Base-by-base conservation (phyloP, 441 rosid genomes). In the Eutrema salsugineum region DNA sequence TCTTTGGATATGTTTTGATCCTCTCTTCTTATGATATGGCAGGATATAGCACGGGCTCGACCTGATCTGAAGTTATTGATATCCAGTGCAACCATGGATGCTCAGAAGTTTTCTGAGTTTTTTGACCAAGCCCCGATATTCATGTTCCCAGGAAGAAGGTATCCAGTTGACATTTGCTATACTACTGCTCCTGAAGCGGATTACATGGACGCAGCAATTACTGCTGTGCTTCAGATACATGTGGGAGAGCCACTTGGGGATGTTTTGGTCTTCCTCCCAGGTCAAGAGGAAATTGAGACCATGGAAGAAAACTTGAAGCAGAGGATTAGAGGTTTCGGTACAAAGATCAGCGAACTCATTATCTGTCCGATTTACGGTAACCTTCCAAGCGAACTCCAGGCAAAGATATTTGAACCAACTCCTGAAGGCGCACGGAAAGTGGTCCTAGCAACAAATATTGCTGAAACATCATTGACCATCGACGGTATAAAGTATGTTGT, bases 21-120 rank as follows among this genome's bases (percentile, higher is more conserved):
- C 35, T 32, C 8, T 32, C 35, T 32, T 32, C 35, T 32, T 32
- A 32, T 32, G 35, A 5, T 32, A 32, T 32, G 35, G 35, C 35
- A 36, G 42, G 47, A 89, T 80, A 84, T 91, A 47, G 63, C 90
- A 24, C 83, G 93, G 54, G 85, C 77, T 72, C 79, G 97, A 58
- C 83, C 88, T n/a, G 97, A 91, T 75, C 71, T 91, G 55, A 87
- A 89, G 82, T 77, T 91, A 75, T 88, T 91, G 20, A 87, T 91
- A 70, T 87, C 97, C 73, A 89, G 93, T 79, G 97, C 97, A 59
- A 91, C 97, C 3, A 88, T 91, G 35, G 97, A 91, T 85, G 97
- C 95, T 2, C 93, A 84, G 67, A 91, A 91, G 75, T 91, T 91
- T 53, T 89, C 95, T 70, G 87, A 85, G 70, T 87, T 82, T 81